These are phyloP conservation scores for Moesziomyces sp. DNA, from an alignment of 1,284 basidiomycete genomes.

Conservation along the genomic window DNA sequence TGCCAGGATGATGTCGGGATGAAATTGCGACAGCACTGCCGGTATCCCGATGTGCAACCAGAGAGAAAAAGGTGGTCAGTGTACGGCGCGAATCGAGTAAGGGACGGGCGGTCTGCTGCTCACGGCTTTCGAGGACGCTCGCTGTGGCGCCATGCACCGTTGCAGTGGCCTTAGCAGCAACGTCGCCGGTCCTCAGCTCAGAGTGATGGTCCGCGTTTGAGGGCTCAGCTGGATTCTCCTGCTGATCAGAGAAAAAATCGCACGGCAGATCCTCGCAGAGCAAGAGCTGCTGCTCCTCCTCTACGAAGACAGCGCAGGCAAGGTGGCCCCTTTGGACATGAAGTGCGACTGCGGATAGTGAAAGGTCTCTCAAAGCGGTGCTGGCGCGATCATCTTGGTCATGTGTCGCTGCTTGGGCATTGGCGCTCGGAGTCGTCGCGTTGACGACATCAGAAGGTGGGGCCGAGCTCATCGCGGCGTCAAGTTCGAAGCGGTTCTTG, in stretches of 20 bases:
- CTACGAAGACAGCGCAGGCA: constrained; percentile 30
- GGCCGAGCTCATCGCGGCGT: background rate
- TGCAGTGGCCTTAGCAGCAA: background rate
- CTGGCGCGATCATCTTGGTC: background rate
- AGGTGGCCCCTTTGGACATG: constrained; percentile 22
- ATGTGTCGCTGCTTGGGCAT: background rate
- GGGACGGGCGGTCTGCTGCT: background rate
- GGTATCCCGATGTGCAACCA: background rate
- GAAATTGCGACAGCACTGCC: constrained; percentile 37
- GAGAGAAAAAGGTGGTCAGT: background rate
- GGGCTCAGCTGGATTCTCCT: background rate
- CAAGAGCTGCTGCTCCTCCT: constrained; percentile 34
- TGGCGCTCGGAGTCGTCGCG: background rate
- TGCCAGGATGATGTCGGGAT: constrained; percentile 25
- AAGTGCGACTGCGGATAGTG: constrained; percentile 22
- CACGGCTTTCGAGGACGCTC: constrained; percentile 25
- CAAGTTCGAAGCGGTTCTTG: background rate
- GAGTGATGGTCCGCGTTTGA: background rate
- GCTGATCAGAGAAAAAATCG: constrained; percentile 18
- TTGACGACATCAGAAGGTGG: background rate
- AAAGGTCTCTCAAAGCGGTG: background rate
- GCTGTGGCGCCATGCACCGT: background rate
- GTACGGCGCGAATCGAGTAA: background rate
- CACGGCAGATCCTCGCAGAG: constrained; percentile 45
- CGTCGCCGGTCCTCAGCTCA: background rate